Percentiles rank a stretch among this genome's conserved stretches.
Conservation (phyloP, 2,329 filamentous ascomycete species). For the Pyrenophora graminea region DNA sequence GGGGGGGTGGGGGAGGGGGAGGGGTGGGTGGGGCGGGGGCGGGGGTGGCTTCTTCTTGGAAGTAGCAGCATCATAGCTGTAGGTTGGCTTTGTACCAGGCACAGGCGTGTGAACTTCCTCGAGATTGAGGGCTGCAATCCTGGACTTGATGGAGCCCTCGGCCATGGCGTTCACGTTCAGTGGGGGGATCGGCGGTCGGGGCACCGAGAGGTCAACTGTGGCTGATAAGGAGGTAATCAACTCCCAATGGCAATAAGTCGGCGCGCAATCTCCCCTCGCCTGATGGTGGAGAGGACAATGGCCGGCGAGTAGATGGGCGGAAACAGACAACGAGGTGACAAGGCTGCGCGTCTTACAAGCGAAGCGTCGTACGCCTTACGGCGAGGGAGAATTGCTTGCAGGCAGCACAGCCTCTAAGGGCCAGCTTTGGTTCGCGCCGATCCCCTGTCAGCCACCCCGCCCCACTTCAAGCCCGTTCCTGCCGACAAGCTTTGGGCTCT, state of each 20-base stretch:
- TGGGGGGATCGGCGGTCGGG: slow-evolving; percentile 13
- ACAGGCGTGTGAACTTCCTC: slow-evolving; percentile 49
- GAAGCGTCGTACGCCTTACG: slow-evolving; percentile 10
- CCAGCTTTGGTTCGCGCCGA: neutral
- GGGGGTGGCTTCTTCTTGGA: slow-evolving; percentile 46
- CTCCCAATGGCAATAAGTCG: slow-evolving; percentile 3
- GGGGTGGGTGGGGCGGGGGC: slow-evolving; percentile 46
- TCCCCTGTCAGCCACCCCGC: slow-evolving; percentile 11
- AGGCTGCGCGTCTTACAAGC: slow-evolving; percentile 7
- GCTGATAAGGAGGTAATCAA: slow-evolving; percentile 7
- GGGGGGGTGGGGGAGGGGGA: too few relatives aligned
- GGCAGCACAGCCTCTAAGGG: slow-evolving; percentile 11
- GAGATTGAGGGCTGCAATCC: slow-evolving; percentile 55
- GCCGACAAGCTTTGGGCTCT: slow-evolving; percentile 11
- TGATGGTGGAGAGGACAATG: neutral
- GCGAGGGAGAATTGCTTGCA: slow-evolving; percentile 15
- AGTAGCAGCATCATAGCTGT: slow-evolving; percentile 40
- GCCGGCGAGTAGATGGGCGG: neutral
- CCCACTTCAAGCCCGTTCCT: slow-evolving; percentile 27
- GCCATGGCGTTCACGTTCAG: slow-evolving; percentile 34
- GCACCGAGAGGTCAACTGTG: slow-evolving; percentile 12
- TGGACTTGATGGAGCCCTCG: slow-evolving; percentile 48
- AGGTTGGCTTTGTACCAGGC: slow-evolving; percentile 43
- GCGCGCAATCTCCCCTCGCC: slow-evolving; percentile 6
- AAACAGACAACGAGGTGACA: slow-evolving; percentile 1